Evolutionary conservation across 495 filamentous ascomycete genomes (phyloP).

Genomic region (Pyronema domesticum): DNA sequence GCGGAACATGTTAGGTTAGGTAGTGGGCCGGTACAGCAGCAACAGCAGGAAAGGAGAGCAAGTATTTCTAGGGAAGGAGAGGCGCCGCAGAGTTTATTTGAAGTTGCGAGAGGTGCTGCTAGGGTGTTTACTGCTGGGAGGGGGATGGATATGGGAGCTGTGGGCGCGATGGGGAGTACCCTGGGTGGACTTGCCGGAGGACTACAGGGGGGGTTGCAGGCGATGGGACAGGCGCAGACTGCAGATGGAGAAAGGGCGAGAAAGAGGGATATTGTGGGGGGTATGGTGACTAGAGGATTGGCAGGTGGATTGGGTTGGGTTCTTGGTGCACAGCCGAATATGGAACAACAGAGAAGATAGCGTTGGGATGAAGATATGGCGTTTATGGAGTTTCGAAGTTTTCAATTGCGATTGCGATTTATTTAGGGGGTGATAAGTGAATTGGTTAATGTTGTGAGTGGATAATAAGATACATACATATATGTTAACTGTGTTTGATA

Average conservation of each 20-base stretch:
- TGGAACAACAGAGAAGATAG: background rate
- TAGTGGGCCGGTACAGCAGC: conserved; percentile 3
- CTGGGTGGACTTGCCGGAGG: conserved; percentile 5
- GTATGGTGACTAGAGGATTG: conserved; percentile 53
- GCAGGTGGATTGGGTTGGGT: conserved; percentile 78
- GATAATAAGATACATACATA: no score
- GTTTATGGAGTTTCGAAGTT: no score
- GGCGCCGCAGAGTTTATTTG: conserved; percentile 86
- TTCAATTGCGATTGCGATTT: no score
- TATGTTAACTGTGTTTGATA: no score
- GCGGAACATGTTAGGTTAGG: conserved; percentile 43
- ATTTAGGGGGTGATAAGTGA: no score
- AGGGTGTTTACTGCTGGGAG: conserved; percentile 34
- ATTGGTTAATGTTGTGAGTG: no score
- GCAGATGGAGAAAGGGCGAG: conserved; percentile 28
- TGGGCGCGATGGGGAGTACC: background rate
- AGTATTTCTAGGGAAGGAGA: conserved; percentile 38
- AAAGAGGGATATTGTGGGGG: conserved; percentile 65
- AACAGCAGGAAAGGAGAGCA: conserved; percentile 9
- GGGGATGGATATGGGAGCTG: conserved; percentile 4
- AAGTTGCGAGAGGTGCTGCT: conserved; percentile 68
- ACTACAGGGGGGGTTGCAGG: conserved; percentile 17
- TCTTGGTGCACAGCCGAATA: conserved; percentile 46
- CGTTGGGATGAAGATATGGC: background rate
- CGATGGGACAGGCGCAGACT: conserved; percentile 17